Percentiles rank a stretch among this genome's conserved stretches.
These are phyloP conservation scores for Aciculosporium take DNA, from an alignment of 2,329 filamentous ascomycete genomes.

Conservation along the genomic window DNA sequence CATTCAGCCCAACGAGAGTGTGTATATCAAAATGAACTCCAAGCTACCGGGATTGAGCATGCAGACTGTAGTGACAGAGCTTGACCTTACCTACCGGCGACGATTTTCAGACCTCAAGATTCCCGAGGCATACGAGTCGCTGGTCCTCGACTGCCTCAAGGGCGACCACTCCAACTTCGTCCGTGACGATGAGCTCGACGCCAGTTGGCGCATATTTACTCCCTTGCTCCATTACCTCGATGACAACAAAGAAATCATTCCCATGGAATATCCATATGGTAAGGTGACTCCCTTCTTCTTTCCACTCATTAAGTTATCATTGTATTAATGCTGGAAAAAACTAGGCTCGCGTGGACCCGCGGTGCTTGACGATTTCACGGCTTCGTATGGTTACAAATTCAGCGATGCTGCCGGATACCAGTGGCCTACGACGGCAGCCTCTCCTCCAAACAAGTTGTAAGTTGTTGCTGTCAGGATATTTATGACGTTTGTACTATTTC, in stretches of 20 bases:
- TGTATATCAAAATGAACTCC: slow-evolving; percentile 99
- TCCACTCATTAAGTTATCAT: background rate
- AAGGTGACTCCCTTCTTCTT: slow-evolving; percentile 22
- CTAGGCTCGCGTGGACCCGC: slow-evolving; percentile 89
- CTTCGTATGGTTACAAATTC: slow-evolving; percentile 98
- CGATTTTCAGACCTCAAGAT: slow-evolving; percentile 99
- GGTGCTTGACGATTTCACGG: slow-evolving; percentile 94
- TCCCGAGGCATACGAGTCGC: slow-evolving; percentile 93
- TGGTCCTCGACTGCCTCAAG: slow-evolving; percentile 95
- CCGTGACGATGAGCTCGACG: slow-evolving; percentile 89
- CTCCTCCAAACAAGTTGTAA: slow-evolving; percentile 64
- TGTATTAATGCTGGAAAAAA: background rate
- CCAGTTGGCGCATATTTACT: slow-evolving; percentile 97
- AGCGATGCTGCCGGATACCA: slow-evolving; percentile 91
- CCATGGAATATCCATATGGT: slow-evolving; percentile 99
- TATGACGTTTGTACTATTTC: slow-evolving; percentile 7
- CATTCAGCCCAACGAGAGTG: slow-evolving; percentile 97
- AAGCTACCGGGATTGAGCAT: slow-evolving; percentile 97
- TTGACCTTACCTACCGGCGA: slow-evolving; percentile 93
- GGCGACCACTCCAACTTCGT: slow-evolving; percentile 99
- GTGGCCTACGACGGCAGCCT: slow-evolving; percentile 69
- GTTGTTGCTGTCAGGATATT: slow-evolving; percentile 16
- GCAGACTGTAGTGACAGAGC: slow-evolving; percentile 97
- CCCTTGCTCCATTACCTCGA: slow-evolving; percentile 96
- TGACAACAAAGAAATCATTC: slow-evolving; percentile 97